These are phyloP conservation scores for Peronosclerospora sorghi DNA, from an alignment of 352 stramenopile genomes.

Conservation along the genomic window DNA sequence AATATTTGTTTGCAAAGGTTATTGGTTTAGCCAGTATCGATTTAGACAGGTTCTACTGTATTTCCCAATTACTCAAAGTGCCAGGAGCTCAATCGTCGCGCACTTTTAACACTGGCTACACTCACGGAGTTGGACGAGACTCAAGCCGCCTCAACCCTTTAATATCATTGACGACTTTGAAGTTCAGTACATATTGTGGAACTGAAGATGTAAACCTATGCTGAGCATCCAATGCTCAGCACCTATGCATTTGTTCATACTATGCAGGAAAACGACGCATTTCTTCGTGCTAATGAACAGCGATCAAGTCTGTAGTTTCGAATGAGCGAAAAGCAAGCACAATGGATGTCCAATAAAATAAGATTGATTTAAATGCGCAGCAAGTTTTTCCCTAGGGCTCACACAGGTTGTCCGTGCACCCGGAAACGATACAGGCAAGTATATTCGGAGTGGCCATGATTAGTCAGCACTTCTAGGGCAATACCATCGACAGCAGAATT, in stretches of 20 bases:
- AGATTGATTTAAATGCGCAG: slow-evolving; percentile 19
- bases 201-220: no score
- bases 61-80: no score
- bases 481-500: slow-evolving; percentile 50
- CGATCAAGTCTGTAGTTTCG: slow-evolving; percentile 54
- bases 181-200: no score
- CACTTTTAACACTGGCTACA: no score
- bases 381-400: not conserved
- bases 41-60: no score
- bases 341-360: not conserved
- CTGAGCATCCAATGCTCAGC: not conserved
- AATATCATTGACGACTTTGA: no score
- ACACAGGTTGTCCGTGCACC: slow-evolving; percentile 51
- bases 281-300: slow-evolving; percentile 28
- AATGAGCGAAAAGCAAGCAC: slow-evolving; percentile 49
- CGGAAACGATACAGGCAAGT: slow-evolving; percentile 87
- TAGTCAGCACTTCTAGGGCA: slow-evolving; percentile 66
- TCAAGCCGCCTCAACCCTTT: no score
- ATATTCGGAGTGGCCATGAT: slow-evolving; percentile 77
- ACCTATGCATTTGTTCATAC: not conserved
- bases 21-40: no score
- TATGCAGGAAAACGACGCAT: slow-evolving; percentile 38
- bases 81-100: no score
- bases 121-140: no score
- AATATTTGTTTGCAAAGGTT: no score